A percentile compares a stretch with the other conserved stretches of the same genome.
Evolutionary conservation across 225 moss, liverwort and hornwort genomes (phyloP).

Genomic region (Climacium dendroides): DNA sequence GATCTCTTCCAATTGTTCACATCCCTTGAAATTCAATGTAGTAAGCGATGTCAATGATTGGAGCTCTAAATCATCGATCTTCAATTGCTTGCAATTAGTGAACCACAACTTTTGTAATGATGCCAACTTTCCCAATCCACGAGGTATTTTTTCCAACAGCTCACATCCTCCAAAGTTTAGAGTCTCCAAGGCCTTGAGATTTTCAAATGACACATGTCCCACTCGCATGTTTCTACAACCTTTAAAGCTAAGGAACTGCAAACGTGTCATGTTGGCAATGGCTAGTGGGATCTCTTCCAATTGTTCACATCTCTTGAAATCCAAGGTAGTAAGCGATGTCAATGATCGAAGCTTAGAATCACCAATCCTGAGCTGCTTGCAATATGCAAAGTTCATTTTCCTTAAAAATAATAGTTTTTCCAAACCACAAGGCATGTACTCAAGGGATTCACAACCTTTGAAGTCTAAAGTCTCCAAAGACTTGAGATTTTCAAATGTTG

Average conservation of each 20-base stretch:
- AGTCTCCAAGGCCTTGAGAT: too few species aligned
- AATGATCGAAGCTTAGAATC: fast-evolving
- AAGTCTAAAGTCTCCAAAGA: not conserved
- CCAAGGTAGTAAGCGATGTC: not conserved
- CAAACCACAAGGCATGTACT: fast-evolving
- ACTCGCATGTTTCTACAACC: not conserved
- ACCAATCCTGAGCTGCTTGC: not conserved
- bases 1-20: too few species aligned
- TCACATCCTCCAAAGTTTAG: too few species aligned
- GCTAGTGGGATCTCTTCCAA: not conserved
- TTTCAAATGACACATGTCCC: fast-evolving
- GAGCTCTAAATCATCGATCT: too few species aligned
- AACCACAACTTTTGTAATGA: too few species aligned
- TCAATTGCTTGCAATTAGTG: too few species aligned
- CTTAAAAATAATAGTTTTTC: not conserved
- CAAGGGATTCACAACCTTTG: not conserved
- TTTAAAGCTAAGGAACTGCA: fast-evolving
- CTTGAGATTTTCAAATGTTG: not conserved
- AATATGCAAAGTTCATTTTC: not conserved
- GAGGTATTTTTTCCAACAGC: too few species aligned
- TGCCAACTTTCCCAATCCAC: too few species aligned
- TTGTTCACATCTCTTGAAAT: not conserved
- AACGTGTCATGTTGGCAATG: not conserved
- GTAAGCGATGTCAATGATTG: too few species aligned
- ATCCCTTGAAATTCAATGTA: too few species aligned